Conservation (phyloP, 148 eudicot genomes). For the Dysphania ambrosioides region DNA sequence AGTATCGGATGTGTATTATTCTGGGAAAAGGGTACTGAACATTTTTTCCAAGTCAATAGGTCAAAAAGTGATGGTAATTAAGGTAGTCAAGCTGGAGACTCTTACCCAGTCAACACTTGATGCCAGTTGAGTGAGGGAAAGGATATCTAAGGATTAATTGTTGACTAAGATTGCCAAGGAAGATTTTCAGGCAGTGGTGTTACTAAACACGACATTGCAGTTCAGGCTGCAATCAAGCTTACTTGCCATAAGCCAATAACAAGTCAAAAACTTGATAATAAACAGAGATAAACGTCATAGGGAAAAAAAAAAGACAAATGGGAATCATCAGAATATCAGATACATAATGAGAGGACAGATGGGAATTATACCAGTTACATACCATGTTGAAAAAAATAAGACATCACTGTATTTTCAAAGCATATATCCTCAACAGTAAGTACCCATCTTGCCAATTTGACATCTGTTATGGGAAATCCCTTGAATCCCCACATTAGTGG, state of each 20-base stretch:
- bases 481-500: slow-evolving; percentile 95
- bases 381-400: slow-evolving; percentile 87
- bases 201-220: neutral
- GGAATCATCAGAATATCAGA: neutral
- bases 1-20: too few species aligned
- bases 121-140: slow-evolving; percentile 16
- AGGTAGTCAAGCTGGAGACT: neutral
- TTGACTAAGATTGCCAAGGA: slow-evolving; percentile 1
- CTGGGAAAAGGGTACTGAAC: neutral
- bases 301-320: too few species aligned
- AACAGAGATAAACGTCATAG: neutral
- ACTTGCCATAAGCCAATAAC: neutral
- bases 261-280: neutral
- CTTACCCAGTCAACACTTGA: neutral
- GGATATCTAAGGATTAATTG: neutral
- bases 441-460: slow-evolving; percentile 76
- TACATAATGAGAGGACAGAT: slow-evolving; percentile 5
- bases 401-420: slow-evolving; percentile 68
- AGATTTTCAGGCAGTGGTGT: neutral
- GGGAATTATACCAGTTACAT: slow-evolving; percentile 27
- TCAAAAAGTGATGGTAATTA: neutral
- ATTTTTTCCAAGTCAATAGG: slow-evolving; percentile 2
- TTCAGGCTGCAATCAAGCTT: neutral
- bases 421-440: slow-evolving; percentile 95
- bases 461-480: slow-evolving; percentile 71